Conservation (phyloP, 2,329 filamentous ascomycete genomes). For the Scytalidium lignicola region DNA sequence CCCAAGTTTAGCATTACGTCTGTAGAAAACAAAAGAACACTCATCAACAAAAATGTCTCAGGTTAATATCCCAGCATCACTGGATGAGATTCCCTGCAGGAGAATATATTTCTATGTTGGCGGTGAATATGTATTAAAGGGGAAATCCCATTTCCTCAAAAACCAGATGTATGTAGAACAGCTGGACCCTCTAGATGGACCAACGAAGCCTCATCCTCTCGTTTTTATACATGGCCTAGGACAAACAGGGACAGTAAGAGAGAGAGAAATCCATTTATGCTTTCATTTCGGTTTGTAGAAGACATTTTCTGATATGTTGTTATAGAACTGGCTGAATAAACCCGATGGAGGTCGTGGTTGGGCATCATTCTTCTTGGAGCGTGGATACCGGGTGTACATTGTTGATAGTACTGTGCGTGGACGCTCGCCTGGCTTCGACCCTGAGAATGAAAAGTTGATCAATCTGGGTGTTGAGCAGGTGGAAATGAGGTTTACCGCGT, state of each 20-base stretch:
- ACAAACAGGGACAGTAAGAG: slow-evolving; percentile 9
- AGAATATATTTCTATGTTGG: slow-evolving; percentile 16
- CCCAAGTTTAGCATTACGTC: too few species aligned
- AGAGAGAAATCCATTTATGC: neutral
- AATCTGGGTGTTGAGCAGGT: neutral
- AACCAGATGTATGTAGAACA: slow-evolving; percentile 49
- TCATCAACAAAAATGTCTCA: too few species aligned
- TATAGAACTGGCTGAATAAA: slow-evolving; percentile 37
- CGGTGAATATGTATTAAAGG: slow-evolving; percentile 11
- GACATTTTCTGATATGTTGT: neutral
- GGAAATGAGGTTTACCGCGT: slow-evolving; percentile 1
- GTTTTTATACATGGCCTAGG: slow-evolving; percentile 15
- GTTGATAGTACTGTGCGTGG: slow-evolving; percentile 20
- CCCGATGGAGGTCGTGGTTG: slow-evolving; percentile 41
- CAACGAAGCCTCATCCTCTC: slow-evolving; percentile 10
- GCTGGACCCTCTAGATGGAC: slow-evolving; percentile 28
- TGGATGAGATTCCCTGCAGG: slow-evolving; percentile 13
- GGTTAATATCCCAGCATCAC: neutral
- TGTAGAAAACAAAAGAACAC: too few species aligned
- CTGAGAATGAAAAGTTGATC: neutral
- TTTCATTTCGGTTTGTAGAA: too few species aligned
- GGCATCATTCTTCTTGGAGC: slow-evolving; percentile 38
- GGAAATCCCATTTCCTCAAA: slow-evolving; percentile 10
- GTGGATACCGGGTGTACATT: slow-evolving; percentile 40
- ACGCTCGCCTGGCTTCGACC: slow-evolving; percentile 3